These are phyloP conservation scores for Letharia columbiana DNA, from an alignment of 495 filamentous ascomycete genomes.

Conservation along the genomic window DNA sequence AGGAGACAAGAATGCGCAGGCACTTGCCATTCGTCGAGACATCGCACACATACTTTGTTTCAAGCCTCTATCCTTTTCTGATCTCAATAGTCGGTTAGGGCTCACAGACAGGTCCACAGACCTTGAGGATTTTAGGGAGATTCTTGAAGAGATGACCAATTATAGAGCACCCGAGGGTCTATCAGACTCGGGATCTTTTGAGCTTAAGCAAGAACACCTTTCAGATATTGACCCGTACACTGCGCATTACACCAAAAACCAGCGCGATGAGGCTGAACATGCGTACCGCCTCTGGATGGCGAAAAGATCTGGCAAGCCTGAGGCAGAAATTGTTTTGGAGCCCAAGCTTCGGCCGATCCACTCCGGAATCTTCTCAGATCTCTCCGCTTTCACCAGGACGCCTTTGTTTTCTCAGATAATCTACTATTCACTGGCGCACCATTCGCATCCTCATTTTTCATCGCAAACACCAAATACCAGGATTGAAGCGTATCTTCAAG, in stretches of 20 bases:
- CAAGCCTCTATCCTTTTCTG: conserved; percentile 88
- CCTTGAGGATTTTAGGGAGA: conserved; percentile 63
- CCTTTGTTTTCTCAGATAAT: conserved; percentile 85
- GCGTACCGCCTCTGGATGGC: conserved; percentile 79
- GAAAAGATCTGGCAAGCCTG: conserved; percentile 73
- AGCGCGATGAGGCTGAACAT: conserved; percentile 89
- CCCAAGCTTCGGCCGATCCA: conserved; percentile 72
- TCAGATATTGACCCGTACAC: conserved; percentile 89
- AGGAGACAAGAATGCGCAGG: conserved; percentile 55
- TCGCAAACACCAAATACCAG: conserved; percentile 68
- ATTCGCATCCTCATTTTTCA: conserved; percentile 55
- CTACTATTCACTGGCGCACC: conserved; percentile 76
- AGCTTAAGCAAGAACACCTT: conserved; percentile 75
- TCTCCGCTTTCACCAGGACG: conserved; percentile 69
- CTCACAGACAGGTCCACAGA: conserved; percentile 78
- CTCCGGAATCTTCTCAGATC: conserved; percentile 63
- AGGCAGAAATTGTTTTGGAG: conserved; percentile 85
- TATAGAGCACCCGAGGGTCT: conserved; percentile 87
- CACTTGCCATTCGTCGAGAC: conserved; percentile 71
- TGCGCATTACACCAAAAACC: conserved; percentile 91
- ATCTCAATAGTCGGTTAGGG: conserved; percentile 64
- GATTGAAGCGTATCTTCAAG: conserved; percentile 83
- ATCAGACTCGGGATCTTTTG: conserved; percentile 86
- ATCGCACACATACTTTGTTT: conserved; percentile 93
- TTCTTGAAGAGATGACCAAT: conserved; percentile 79